A percentile compares a stretch with the other conserved stretches of the same genome.
Evolutionary conservation across 345 rosid genomes (phyloP).

Genomic region (Dovyalis caffra): DNA sequence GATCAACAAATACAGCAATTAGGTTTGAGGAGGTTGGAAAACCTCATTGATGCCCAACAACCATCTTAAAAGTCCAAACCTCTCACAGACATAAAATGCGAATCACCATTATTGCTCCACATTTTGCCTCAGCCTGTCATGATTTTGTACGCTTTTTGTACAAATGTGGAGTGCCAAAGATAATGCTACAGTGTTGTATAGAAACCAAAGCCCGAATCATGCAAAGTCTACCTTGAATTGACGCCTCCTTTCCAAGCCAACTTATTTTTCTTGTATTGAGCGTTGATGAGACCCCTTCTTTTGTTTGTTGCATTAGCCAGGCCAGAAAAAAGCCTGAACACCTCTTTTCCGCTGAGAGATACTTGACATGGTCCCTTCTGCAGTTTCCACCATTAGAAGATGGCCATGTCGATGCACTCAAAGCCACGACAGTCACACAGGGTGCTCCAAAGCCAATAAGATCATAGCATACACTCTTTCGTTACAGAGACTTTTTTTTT

Average conservation of each 20-base stretch:
- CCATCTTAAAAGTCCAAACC: constrained; percentile 15
- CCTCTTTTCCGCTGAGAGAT: not conserved
- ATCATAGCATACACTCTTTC: not conserved
- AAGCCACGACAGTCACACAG: constrained; percentile 8
- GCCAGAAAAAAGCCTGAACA: constrained; percentile 22
- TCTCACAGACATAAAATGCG: not conserved
- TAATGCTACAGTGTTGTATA: not conserved
- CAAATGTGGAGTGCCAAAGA: not conserved
- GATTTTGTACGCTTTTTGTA: not conserved
- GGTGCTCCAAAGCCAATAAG: constrained; percentile 10
- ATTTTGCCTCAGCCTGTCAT: not conserved
- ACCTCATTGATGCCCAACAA: constrained; percentile 22
- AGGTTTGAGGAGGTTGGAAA: constrained; percentile 1
- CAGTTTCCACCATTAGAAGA: constrained; percentile 11
- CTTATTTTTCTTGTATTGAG: constrained; percentile 32
- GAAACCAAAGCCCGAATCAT: constrained; percentile 7
- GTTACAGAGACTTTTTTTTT: not conserved
- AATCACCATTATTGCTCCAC: constrained; percentile 13
- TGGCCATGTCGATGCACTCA: constrained; percentile 16
- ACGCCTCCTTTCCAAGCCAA: constrained; percentile 28
- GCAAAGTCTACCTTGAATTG: constrained; percentile 14
- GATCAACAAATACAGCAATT: not conserved
- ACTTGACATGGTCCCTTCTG: constrained; percentile 4
- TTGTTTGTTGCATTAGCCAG: constrained; percentile 21
- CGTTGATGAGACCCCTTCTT: constrained; percentile 31